Conservation (phyloP, 768 basidiomycete genomes). For the Naganishia vishniacii region DNA sequence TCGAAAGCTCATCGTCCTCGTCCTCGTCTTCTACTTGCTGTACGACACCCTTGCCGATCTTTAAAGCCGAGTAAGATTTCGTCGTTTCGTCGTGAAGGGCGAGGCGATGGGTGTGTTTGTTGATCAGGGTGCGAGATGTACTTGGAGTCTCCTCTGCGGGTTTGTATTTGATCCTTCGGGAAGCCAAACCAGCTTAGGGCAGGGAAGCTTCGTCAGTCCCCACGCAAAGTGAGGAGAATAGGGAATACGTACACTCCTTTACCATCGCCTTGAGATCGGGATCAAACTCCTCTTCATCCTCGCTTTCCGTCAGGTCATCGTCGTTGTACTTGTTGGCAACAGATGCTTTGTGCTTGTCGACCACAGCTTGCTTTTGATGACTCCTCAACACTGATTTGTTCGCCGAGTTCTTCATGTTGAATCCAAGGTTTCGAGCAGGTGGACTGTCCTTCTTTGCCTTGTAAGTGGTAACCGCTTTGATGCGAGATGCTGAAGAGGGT, state of each 20-base stretch:
- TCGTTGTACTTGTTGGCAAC: not conserved
- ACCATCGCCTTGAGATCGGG: not conserved
- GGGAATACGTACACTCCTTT: not conserved
- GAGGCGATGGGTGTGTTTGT: not conserved
- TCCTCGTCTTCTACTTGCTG: not conserved
- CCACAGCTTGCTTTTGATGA: not conserved
- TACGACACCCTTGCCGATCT: not conserved
- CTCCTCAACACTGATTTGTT: not conserved
- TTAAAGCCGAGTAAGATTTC: not conserved
- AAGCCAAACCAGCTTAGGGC: not conserved
- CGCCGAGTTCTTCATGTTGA: not conserved
- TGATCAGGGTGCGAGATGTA: slow-evolving; percentile 6
- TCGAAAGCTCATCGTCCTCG: not conserved
- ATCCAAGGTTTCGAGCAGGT: not conserved
- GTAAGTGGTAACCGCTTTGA: not conserved
- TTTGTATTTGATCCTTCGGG: not conserved
- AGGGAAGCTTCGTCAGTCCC: too few relatives aligned
- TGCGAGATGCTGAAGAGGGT: not conserved
- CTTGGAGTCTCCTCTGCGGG: not conserved
- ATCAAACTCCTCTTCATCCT: slow-evolving; percentile 5
- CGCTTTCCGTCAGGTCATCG: not conserved
- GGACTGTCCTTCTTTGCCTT: not conserved
- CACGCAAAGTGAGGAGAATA: not conserved
- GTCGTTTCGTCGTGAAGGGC: not conserved
- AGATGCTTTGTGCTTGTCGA: not conserved